Conservation (phyloP, 179 eudicot genomes). For the Vitellaria paradoxa region DNA sequence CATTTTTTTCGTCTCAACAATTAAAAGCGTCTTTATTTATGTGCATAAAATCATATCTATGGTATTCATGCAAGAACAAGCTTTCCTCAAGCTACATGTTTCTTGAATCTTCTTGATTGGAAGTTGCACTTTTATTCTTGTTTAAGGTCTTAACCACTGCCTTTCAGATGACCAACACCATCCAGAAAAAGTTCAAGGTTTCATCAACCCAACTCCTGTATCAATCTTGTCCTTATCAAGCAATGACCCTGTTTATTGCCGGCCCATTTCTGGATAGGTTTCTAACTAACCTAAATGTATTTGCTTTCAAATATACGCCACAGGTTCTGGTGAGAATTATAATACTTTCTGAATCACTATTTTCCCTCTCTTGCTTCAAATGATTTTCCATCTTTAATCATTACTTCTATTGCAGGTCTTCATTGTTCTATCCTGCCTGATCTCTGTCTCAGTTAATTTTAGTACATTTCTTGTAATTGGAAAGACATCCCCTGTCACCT, state of each 20-base stretch:
- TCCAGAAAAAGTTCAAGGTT: slow-evolving; percentile 85
- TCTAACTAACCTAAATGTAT: slow-evolving; percentile 65
- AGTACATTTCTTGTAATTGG: slow-evolving; percentile 60
- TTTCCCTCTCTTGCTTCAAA: background rate
- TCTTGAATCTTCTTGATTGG: slow-evolving; percentile 7
- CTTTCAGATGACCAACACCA: slow-evolving; percentile 84
- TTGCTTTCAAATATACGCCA: slow-evolving; percentile 74
- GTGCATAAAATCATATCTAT: background rate
- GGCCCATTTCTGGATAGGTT: slow-evolving; percentile 85
- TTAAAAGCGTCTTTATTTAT: background rate
- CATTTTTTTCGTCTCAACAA: too few relatives aligned
- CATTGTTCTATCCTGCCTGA: slow-evolving; percentile 75
- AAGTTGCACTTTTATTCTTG: background rate
- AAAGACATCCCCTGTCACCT: slow-evolving; percentile 59
- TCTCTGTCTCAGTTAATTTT: slow-evolving; percentile 90
- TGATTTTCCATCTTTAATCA: background rate
- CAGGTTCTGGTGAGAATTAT: slow-evolving; percentile 60
- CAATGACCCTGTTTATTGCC: slow-evolving; percentile 59
- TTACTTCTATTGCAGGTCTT: slow-evolving; percentile 45
- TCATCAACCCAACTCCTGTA: slow-evolving; percentile 83
- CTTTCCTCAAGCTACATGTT: background rate
- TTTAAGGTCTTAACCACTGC: slow-evolving; percentile 38
- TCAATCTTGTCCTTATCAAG: slow-evolving; percentile 74
- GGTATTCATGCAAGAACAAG: background rate
- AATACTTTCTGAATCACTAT: slow-evolving; percentile 3